phyloP scores from a whole-genome alignment of 176 grass and related monocot genomes.

The Poa annua region DNA sequence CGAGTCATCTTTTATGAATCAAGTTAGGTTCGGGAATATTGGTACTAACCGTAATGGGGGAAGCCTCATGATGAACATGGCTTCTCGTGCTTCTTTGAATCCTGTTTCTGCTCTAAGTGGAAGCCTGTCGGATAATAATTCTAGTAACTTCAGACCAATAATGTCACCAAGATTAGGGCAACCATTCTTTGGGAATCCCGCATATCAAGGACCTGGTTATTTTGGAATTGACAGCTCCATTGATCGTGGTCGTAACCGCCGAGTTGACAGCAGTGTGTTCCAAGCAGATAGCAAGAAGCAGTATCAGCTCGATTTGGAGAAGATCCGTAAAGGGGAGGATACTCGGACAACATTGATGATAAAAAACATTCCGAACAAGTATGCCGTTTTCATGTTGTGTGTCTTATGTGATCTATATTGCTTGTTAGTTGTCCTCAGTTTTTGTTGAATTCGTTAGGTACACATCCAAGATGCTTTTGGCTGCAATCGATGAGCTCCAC shows the following conservation, averaged over 20 bases:
- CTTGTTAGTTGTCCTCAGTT: conserved; percentile 34
- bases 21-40: conserved; percentile 61
- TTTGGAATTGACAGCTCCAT: conserved; percentile 58
- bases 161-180: conserved; percentile 61
- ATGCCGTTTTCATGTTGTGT: conserved; percentile 28
- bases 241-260: conserved; percentile 51
- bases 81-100: conserved; percentile 44
- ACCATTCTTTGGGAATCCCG: conserved; percentile 58
- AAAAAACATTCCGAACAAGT: conserved; percentile 99
- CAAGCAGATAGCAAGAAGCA: conserved; percentile 84
- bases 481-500: conserved; percentile 86
- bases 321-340: conserved; percentile 81
- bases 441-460: conserved; percentile 65
- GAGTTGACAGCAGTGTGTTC: conserved; percentile 54
- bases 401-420: conserved; percentile 27
- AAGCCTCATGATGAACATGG: conserved; percentile 65
- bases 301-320: conserved; percentile 95
- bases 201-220: conserved; percentile 57
- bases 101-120: conserved; percentile 56
- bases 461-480: conserved; percentile 96
- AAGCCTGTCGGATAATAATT: conserved; percentile 62
- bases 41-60: conserved; percentile 49
- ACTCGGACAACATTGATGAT: conserved; percentile 91
- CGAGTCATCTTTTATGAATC: conserved; percentile 66
- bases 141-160: conserved; percentile 66